phyloP scores from a whole-genome alignment of 805 yeast species.

The Ogataea glucozyma region DNA sequence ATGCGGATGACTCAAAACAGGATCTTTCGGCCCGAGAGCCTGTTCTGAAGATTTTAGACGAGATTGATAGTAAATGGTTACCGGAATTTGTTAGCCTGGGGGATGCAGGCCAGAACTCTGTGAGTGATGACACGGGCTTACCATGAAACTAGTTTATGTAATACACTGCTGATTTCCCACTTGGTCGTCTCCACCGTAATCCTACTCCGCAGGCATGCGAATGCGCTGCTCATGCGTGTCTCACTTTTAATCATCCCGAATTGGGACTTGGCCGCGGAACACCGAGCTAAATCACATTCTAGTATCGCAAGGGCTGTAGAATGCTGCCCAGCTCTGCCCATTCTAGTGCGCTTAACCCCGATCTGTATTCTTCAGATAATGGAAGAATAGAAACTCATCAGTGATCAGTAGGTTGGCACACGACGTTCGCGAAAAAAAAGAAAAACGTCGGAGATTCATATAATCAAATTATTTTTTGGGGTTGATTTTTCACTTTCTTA shows the following conservation, averaged over 20 bases:
- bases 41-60: conserved; percentile 1
- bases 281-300: no score
- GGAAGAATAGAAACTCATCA: neutral
- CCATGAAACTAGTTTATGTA: no score
- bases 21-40: conserved; percentile 8
- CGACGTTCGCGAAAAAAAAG: no score
- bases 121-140: no score
- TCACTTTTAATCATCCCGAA: neutral
- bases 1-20: neutral
- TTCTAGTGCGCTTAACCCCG: conserved; percentile 2
- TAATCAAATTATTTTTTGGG: no score
- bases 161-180: no score
- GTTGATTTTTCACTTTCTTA: neutral
- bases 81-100: conserved; percentile 15
- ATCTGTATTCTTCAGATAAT: neutral
- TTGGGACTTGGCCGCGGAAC: neutral
- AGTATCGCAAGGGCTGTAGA: no score
- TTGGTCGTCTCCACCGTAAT: no score
- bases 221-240: no score
- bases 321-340: no score
- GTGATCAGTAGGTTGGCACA: conserved; percentile 1
- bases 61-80: conserved; percentile 6
- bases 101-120: conserved; percentile 30
- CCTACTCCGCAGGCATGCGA: no score
- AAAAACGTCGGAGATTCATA: no score